A percentile compares a stretch with the other conserved stretches of the same genome.
phyloP scores from a whole-genome alignment of 1,139 yeast genomes.

The Sugiyamaella novakii region DNA sequence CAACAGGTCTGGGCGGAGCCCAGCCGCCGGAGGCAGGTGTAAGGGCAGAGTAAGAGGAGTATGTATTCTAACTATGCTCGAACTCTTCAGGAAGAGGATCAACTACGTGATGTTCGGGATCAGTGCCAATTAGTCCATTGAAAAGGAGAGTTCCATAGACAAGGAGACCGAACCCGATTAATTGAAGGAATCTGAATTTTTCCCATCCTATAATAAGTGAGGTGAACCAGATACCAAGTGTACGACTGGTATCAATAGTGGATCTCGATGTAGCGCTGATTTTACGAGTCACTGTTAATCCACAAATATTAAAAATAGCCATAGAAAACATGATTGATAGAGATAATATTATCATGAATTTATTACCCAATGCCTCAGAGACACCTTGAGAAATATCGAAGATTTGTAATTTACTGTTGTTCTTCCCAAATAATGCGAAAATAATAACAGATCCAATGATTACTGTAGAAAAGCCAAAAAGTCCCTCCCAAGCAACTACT shows the following conservation, averaged over 20 bases:
- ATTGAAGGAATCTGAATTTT: constrained; percentile 59
- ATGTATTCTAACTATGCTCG: constrained; percentile 26
- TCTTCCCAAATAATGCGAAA: constrained; percentile 49
- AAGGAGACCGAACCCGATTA: constrained; percentile 62
- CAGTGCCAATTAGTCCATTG: constrained; percentile 58
- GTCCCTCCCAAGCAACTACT: constrained; percentile 75
- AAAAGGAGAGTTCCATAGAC: constrained; percentile 76
- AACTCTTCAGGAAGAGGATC: constrained; percentile 30
- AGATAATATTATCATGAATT: constrained; percentile 54
- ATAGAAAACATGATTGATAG: constrained; percentile 70
- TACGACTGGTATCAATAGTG: constrained; percentile 78
- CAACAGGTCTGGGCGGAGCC: constrained; percentile 2
- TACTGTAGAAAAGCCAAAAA: constrained; percentile 60
- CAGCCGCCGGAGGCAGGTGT: constrained; percentile 5
- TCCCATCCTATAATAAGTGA: constrained; percentile 83
- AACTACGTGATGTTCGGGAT: constrained; percentile 17
- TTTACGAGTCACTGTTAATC: constrained; percentile 65
- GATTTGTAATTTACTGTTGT: constrained; percentile 49
- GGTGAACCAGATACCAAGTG: constrained; percentile 74
- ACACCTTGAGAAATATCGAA: constrained; percentile 62
- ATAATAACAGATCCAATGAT: constrained; percentile 48
- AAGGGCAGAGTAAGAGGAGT: not conserved
- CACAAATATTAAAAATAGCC: constrained; percentile 72
- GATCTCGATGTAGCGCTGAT: constrained; percentile 78
- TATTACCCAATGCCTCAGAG: constrained; percentile 49